Percentiles rank a stretch among this genome's conserved stretches.
phyloP scores from a whole-genome alignment of 2,329 filamentous ascomycete species.

The Verticillium zaregamsianum region DNA sequence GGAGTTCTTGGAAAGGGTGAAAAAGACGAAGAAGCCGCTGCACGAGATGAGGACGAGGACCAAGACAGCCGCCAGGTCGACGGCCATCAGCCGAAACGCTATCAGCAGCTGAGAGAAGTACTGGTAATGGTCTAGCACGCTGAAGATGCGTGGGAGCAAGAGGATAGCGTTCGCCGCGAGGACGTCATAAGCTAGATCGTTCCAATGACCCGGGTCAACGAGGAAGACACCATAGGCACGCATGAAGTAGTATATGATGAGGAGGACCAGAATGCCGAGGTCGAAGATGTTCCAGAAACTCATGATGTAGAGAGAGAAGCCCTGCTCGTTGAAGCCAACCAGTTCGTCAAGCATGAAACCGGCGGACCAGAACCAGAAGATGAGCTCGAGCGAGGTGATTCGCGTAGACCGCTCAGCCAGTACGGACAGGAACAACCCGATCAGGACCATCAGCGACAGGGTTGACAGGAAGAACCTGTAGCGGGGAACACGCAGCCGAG shows the following conservation, averaged over 20 bases:
- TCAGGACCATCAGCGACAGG: constrained; percentile 77
- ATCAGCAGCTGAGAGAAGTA: constrained; percentile 95
- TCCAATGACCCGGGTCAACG: constrained; percentile 69
- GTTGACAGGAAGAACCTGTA: constrained; percentile 91
- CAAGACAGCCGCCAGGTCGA: constrained; percentile 81
- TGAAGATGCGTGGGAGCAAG: constrained; percentile 86
- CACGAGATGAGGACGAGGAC: constrained; percentile 81
- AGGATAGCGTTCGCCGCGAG: constrained; percentile 86
- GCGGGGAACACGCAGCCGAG: constrained; percentile 81
- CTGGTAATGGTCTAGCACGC: constrained; percentile 87
- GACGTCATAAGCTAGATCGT: constrained; percentile 89
- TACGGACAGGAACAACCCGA: constrained; percentile 81
- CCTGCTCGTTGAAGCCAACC: constrained; percentile 94
- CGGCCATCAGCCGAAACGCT: constrained; percentile 89
- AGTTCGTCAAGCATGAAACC: constrained; percentile 97
- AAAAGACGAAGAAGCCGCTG: constrained; percentile 93
- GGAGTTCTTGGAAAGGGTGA: constrained; percentile 73
- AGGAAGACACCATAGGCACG: constrained; percentile 83
- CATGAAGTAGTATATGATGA: constrained; percentile 87
- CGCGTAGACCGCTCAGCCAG: constrained; percentile 68
- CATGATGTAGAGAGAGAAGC: constrained; percentile 94
- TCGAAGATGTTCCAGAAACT: constrained; percentile 98
- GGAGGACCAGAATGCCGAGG: constrained; percentile 78
- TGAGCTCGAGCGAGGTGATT: constrained; percentile 78
- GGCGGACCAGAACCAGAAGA: constrained; percentile 98